A percentile compares a stretch with the other conserved stretches of the same genome.
These are phyloP conservation scores for Lojkania enalia DNA, from an alignment of 2,329 filamentous ascomycete species.

Conservation along the genomic window DNA sequence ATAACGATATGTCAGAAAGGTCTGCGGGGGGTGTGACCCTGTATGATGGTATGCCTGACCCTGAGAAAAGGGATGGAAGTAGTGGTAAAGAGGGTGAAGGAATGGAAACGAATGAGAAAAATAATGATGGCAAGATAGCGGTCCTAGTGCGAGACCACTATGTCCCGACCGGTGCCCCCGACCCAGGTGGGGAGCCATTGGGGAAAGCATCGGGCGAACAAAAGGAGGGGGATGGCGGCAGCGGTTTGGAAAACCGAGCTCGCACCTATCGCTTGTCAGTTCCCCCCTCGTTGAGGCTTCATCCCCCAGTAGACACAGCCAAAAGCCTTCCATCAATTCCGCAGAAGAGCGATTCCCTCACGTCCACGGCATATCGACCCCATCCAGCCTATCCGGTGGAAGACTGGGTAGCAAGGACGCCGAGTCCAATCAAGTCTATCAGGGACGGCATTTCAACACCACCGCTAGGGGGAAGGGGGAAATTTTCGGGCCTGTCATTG, in stretches of 20 bases:
- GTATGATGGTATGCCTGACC: not conserved
- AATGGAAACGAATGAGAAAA: not conserved
- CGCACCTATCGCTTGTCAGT: constrained; percentile 27
- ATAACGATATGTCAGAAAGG: constrained; percentile 14
- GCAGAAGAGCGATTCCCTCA: constrained; percentile 16
- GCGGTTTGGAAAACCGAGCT: constrained; percentile 7
- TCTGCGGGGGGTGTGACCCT: constrained; percentile 5
- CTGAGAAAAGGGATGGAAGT: not conserved
- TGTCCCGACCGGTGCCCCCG: constrained; percentile 5
- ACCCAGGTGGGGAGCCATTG: not conserved
- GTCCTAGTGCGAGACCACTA: constrained; percentile 1
- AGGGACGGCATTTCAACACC: constrained; percentile 27
- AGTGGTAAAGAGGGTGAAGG: not conserved
- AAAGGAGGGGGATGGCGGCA: constrained; percentile 9
- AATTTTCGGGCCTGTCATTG: constrained; percentile 21
- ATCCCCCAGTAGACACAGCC: constrained; percentile 13
- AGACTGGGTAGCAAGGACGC: constrained; percentile 32
- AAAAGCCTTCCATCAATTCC: constrained; percentile 23
- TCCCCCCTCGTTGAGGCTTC: constrained; percentile 27
- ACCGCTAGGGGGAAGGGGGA: constrained; percentile 17
- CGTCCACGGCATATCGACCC: constrained; percentile 24
- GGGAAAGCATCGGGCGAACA: constrained; percentile 2
- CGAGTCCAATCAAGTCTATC: constrained; percentile 31
- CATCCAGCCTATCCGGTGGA: constrained; percentile 30
- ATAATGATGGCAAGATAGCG: not conserved